phyloP scores from a whole-genome alignment of 2,329 filamentous ascomycete species.

The Pestalotiopsis sp. region DNA sequence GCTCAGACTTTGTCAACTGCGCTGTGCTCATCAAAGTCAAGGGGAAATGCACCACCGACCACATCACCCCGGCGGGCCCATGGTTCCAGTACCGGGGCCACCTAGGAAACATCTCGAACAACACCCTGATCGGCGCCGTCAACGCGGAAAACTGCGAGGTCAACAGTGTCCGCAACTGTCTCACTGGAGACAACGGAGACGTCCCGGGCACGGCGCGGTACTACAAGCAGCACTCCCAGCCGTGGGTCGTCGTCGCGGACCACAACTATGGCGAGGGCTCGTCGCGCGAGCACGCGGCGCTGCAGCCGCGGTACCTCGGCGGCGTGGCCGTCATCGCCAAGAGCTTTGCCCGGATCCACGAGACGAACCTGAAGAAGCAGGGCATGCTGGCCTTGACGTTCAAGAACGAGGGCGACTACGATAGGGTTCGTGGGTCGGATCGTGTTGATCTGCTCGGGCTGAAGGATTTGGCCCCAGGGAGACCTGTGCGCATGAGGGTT shows the following conservation, averaged over 20 bases:
- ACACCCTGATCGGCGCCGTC: conserved; percentile 97
- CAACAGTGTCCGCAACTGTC: conserved; percentile 95
- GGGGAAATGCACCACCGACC: conserved; percentile 96
- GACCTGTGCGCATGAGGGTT: background rate
- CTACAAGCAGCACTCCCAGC: conserved; percentile 95
- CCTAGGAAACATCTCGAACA: conserved; percentile 99
- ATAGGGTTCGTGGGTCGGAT: conserved; percentile 80
- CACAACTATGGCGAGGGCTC: conserved; percentile 99
- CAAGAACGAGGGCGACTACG: conserved; percentile 84
- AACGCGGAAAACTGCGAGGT: conserved; percentile 95
- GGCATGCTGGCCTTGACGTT: conserved; percentile 95
- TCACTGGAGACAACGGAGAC: conserved; percentile 80
- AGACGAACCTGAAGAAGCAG: conserved; percentile 97
- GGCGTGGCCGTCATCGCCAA: conserved; percentile 76
- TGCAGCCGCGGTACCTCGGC: conserved; percentile 96
- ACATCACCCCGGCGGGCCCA: conserved; percentile 95
- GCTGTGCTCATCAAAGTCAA: conserved; percentile 95
- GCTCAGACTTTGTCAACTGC: conserved; percentile 81
- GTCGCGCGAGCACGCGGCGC: conserved; percentile 96
- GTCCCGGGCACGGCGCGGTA: conserved; percentile 94
- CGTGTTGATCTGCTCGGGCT: background rate
- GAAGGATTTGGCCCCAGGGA: background rate
- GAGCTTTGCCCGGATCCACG: conserved; percentile 89
- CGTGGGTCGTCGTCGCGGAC: conserved; percentile 97
- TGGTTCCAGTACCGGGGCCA: conserved; percentile 99